Conservation (phyloP, 2,329 filamentous ascomycete species). For the Pestalotiopsis sp. region DNA sequence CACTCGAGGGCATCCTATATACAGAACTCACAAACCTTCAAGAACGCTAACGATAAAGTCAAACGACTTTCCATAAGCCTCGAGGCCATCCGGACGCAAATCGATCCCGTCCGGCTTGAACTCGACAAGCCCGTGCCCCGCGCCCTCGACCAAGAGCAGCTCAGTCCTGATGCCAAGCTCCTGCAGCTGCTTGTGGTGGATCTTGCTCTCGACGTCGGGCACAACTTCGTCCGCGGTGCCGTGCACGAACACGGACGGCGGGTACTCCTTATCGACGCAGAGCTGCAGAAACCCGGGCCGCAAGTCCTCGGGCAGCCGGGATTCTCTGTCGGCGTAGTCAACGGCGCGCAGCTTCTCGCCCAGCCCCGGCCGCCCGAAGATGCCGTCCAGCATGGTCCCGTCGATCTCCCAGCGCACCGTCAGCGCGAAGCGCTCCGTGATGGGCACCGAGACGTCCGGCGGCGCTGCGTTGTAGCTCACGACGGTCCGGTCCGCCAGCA, state of each 20-base stretch:
- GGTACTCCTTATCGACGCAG: not conserved
- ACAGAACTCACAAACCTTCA: not conserved
- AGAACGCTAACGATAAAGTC: conserved; percentile 5
- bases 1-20: not conserved
- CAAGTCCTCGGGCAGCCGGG: not conserved
- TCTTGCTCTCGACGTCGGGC: not conserved
- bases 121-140: not conserved
- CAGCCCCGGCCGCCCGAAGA: conserved; percentile 1
- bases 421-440: conserved; percentile 7
- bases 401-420: conserved; percentile 12
- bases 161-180: not conserved
- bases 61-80: conserved; percentile 8
- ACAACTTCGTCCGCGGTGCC: conserved; percentile 7
- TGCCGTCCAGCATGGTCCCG: conserved; percentile 6
- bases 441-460: not conserved
- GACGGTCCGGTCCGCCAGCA: conserved; percentile 5
- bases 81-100: not conserved
- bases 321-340: not conserved
- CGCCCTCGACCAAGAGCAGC: conserved; percentile 3
- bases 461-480: conserved; percentile 2
- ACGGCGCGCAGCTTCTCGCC: not conserved
- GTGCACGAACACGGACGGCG: conserved; percentile 12
- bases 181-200: not conserved
- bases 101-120: not conserved
- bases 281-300: conserved; percentile 1